phyloP scores from a whole-genome alignment of 768 basidiomycete genomes.

The Hericium alpestre region DNA sequence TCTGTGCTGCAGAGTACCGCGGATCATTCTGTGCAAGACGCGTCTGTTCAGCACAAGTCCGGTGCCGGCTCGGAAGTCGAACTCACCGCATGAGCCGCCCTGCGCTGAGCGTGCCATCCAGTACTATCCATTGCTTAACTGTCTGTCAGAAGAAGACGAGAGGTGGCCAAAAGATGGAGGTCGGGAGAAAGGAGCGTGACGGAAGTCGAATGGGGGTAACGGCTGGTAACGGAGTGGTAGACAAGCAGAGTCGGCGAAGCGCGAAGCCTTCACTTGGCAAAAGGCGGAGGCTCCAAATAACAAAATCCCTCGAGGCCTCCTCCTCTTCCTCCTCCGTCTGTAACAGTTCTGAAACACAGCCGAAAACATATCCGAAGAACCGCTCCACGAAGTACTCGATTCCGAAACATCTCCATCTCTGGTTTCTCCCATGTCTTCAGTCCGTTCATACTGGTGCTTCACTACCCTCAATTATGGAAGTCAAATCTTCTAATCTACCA shows the following conservation, averaged over 20 bases:
- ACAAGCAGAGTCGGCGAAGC: not conserved
- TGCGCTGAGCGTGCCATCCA: conserved; percentile 65
- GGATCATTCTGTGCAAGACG: conserved; percentile 15
- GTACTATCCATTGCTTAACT: conserved; percentile 50
- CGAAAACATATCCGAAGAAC: too few relatives aligned
- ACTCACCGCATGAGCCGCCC: conserved; percentile 35
- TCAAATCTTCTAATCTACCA: too few relatives aligned
- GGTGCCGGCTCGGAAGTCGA: conserved; percentile 2
- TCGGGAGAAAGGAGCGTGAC: not conserved
- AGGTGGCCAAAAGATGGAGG: not conserved
- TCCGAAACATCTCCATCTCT: too few relatives aligned
- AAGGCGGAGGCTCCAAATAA: too few relatives aligned
- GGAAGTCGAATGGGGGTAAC: not conserved
- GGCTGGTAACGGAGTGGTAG: not conserved
- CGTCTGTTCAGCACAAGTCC: conserved; percentile 23
- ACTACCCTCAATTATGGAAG: too few relatives aligned
- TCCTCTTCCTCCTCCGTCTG: too few relatives aligned
- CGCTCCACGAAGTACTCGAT: too few relatives aligned
- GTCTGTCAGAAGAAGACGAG: not conserved
- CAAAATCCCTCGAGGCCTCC: too few relatives aligned
- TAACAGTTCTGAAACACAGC: too few relatives aligned
- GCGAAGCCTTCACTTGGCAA: too few relatives aligned
- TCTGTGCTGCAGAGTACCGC: conserved; percentile 17
- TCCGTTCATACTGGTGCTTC: too few relatives aligned
- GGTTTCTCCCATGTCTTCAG: too few relatives aligned